Percentiles rank a stretch among this genome's conserved stretches.
Conservation (phyloP, 2,329 filamentous ascomycete genomes). For the Cephalotrichum gorgonifer region DNA sequence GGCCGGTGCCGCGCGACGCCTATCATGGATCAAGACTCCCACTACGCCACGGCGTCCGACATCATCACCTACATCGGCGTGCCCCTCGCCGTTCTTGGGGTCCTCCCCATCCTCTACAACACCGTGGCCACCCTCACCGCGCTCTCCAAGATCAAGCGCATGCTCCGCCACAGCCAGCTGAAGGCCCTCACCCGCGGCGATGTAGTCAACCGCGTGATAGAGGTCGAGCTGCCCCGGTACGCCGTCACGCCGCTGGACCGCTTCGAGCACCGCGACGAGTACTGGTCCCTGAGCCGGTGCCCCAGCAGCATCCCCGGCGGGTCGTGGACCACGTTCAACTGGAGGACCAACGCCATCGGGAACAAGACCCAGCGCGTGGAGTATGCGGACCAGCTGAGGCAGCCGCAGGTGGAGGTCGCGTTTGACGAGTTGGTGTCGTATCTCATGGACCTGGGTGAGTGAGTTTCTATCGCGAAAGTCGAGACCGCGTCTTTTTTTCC, state of each 20-base stretch:
- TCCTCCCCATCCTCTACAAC: constrained; percentile 58
- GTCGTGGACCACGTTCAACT: constrained; percentile 56
- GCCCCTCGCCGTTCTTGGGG: constrained; percentile 47
- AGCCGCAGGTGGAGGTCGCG: constrained; percentile 39
- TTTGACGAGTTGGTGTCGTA: constrained; percentile 54
- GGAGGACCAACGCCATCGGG: constrained; percentile 52
- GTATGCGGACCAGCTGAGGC: constrained; percentile 45
- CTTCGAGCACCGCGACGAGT: constrained; percentile 38
- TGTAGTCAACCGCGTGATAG: constrained; percentile 55
- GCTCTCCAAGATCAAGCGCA: constrained; percentile 48
- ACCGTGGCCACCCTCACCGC: constrained; percentile 49
- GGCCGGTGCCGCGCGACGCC: too few relatives aligned
- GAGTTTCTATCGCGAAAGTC: too few relatives aligned
- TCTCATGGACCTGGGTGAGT: constrained; percentile 44
- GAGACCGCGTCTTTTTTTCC: too few relatives aligned
- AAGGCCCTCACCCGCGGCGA: constrained; percentile 52
- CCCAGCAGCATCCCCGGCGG: constrained; percentile 48
- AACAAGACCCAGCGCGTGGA: constrained; percentile 52
- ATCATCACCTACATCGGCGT: constrained; percentile 48
- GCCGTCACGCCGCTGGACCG: constrained; percentile 52
- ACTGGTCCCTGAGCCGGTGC: constrained; percentile 44
- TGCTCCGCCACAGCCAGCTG: constrained; percentile 44
- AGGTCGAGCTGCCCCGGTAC: constrained; percentile 55
- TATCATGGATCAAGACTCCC: constrained; percentile 16
- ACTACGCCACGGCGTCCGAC: constrained; percentile 20